Conservation (phyloP, 306 rosid species). For the Quercus dentata region DNA sequence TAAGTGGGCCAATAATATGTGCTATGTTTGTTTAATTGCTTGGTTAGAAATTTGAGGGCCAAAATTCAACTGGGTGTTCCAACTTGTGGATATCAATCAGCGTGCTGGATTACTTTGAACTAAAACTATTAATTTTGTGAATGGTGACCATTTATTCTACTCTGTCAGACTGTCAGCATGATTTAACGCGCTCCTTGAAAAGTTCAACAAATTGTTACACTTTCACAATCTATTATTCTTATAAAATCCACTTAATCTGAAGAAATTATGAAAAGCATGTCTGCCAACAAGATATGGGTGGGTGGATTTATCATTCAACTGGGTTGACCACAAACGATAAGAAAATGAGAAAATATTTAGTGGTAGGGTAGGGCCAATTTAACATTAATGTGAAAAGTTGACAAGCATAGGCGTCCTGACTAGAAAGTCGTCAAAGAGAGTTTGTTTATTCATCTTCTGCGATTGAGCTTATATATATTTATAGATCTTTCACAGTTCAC, state of each 20-base stretch:
- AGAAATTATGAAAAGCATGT: too few species aligned
- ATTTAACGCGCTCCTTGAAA: neutral
- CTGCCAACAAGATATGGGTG: neutral
- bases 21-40: neutral
- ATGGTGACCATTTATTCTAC: too few species aligned
- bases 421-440: neutral
- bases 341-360: neutral
- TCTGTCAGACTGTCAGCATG: neutral
- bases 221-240: too few species aligned
- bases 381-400: neutral
- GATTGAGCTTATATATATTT: neutral
- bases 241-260: too few species aligned
- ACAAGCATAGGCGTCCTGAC: neutral
- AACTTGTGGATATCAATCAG: too few species aligned
- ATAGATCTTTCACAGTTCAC: neutral
- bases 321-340: slow-evolving; percentile 6
- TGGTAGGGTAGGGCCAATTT: neutral
- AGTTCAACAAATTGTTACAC: neutral
- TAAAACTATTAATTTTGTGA: too few species aligned
- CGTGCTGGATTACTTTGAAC: too few species aligned
- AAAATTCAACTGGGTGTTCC: too few species aligned
- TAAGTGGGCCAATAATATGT: neutral
- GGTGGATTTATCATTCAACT: neutral
- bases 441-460: neutral
- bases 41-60: neutral